Conservation (phyloP, 176 grass and related monocot genomes). For the Tillandsia fasciculata region DNA sequence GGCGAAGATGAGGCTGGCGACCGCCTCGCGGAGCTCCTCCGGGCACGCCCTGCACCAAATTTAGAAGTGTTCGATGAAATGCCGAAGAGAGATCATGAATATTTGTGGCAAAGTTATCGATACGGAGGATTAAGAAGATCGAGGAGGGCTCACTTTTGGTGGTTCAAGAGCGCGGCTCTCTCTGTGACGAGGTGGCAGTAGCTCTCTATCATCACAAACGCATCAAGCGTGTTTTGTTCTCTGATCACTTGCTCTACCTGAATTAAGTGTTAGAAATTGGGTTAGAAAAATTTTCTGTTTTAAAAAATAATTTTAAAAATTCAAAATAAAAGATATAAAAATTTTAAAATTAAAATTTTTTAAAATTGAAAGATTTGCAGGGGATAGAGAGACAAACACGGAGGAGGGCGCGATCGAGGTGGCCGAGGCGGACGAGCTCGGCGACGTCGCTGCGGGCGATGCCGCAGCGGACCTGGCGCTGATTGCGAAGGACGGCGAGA, state of each 20-base stretch:
- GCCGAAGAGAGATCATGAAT: background rate
- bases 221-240: slow-evolving; percentile 63
- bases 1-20: slow-evolving; percentile 57
- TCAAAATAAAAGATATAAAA: too few species aligned
- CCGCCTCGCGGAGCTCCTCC: slow-evolving; percentile 73
- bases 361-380: too few species aligned
- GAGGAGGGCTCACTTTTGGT: slow-evolving; percentile 18
- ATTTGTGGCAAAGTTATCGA: background rate
- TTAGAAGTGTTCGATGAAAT: background rate
- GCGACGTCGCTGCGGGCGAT: slow-evolving; percentile 60
- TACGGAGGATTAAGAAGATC: background rate
- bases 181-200: slow-evolving; percentile 61
- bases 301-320: too few species aligned
- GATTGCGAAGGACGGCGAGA: slow-evolving; percentile 45
- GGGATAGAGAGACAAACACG: slow-evolving; percentile 5
- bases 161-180: slow-evolving; percentile 37
- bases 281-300: background rate
- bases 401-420: slow-evolving; percentile 62
- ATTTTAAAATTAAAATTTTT: too few species aligned
- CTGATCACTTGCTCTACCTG: slow-evolving; percentile 70
- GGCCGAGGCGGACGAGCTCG: slow-evolving; percentile 68
- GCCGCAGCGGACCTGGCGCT: slow-evolving; percentile 45
- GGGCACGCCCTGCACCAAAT: slow-evolving; percentile 39
- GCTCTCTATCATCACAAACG: slow-evolving; percentile 40
- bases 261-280: background rate